Base-by-base conservation (phyloP, 2,329 filamentous ascomycete species). In the Colletotrichum brevisporum region DNA sequence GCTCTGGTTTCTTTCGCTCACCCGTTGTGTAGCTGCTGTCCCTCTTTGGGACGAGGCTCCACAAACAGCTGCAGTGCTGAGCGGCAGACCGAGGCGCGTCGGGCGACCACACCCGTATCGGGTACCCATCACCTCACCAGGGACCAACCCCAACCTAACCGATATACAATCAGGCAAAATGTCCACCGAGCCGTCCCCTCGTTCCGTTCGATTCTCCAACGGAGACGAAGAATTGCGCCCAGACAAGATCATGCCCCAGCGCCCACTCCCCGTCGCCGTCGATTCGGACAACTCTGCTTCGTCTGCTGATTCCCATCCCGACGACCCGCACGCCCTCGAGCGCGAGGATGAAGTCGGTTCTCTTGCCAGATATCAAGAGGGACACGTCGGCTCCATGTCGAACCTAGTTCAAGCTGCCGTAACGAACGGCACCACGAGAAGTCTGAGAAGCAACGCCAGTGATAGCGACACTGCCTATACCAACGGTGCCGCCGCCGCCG, bases 201-300 rank as follows among this genome's bases (percentile, higher is more conserved):
- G 87, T 73, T 82, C 83, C 71, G 86, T 90, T 71, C 85, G 88
- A 72, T 90, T 90, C 74, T 85, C 85, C 53, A 82, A 84, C 69
- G 78, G 79, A 75, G 86, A 85, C 67, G 83, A 85, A 26, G 78
- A 83, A 39, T 71, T 75, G 43, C 80, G 79, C 26, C 67, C 77
- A 56, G 85, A 88, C 27, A 83, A 81, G 72, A 71, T 78, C 71
- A 85, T 81, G 67, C 77, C 74, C 67, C 77, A 79, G 60, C 79
- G 82, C 24, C 78, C 79, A 51, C 77, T 78, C 6, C 73, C 75
- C 13, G 18, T 76, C 58, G 73, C 78, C 73, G 75, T 80, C 67
- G 84, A 88, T 73, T 84, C 83, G 45, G 86, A 86, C 54, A 83
- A 81, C 67, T 86, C 85, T 18, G 81, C 76, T 51, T 84, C 83